Conservation (phyloP, 1,139 yeast species). For the Magnusiomyces suaveolens region DNA sequence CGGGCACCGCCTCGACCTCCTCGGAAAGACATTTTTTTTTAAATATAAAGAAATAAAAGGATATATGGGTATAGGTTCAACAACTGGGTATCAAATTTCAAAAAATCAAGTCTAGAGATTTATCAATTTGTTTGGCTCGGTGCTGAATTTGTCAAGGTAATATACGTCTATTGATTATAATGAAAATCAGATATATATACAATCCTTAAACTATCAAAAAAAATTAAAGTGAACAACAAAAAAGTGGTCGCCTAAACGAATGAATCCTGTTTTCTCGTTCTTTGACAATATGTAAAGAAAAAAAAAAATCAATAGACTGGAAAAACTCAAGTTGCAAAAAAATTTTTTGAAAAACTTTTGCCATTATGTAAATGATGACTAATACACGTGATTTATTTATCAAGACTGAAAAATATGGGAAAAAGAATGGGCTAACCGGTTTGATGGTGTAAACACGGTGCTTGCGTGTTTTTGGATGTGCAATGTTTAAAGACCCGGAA, state of each 20-base stretch:
- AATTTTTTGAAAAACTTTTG: background rate
- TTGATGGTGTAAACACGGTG: too few relatives aligned
- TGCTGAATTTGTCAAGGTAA: too few relatives aligned
- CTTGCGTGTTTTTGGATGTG: too few relatives aligned
- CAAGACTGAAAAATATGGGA: constrained; percentile 17
- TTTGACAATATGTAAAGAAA: background rate
- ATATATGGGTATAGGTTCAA: background rate
- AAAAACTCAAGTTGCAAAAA: constrained; percentile 1
- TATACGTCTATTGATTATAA: too few relatives aligned
- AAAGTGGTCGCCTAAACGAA: background rate
- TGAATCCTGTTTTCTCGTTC: background rate
- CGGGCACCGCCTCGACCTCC: constrained; percentile 56
- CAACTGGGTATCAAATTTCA: too few relatives aligned
- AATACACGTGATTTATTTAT: background rate
- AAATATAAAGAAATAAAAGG: background rate
- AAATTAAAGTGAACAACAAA: background rate
- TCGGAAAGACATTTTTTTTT: constrained; percentile 2
- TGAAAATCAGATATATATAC: background rate
- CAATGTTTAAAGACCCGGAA: too few relatives aligned
- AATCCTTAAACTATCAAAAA: background rate
- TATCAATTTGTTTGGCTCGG: too few relatives aligned
- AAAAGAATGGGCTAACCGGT: too few relatives aligned
- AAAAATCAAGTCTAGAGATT: too few relatives aligned
- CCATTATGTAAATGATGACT: background rate
- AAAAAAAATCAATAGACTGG: background rate